Conservation (phyloP, 192 early-diverging fungal genomes). For the Fimicolochytrium jonesii region DNA sequence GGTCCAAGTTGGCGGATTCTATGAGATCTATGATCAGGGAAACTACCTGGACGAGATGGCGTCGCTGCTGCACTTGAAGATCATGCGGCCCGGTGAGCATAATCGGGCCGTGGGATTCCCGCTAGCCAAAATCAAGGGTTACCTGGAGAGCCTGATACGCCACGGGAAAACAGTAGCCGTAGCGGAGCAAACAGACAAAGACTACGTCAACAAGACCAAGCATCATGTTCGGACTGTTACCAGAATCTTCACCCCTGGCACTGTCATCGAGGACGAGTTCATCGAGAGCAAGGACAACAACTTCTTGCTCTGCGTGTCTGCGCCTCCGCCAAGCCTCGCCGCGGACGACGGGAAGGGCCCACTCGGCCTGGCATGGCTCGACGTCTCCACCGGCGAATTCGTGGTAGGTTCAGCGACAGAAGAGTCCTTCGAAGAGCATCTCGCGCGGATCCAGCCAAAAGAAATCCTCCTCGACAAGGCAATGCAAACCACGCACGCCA, state of each 20-base stretch:
- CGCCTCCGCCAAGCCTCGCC: background rate
- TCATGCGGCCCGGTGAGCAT: background rate
- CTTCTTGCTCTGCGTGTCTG: slow-evolving; percentile 65
- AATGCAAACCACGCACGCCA: background rate
- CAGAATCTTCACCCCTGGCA: slow-evolving; percentile 82
- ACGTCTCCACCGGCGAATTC: slow-evolving; percentile 89
- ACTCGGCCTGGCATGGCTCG: slow-evolving; percentile 82
- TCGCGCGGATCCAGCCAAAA: slow-evolving; percentile 78
- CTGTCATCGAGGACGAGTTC: slow-evolving; percentile 53
- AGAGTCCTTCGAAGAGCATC: slow-evolving; percentile 53
- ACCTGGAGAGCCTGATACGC: slow-evolving; percentile 29
- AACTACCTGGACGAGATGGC: slow-evolving; percentile 28
- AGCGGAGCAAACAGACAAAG: slow-evolving; percentile 33
- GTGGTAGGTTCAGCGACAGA: slow-evolving; percentile 54
- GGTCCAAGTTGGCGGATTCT: slow-evolving; percentile 51
- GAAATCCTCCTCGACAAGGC: slow-evolving; percentile 68
- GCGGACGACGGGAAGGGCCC: slow-evolving; percentile 20
- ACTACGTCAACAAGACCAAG: slow-evolving; percentile 21
- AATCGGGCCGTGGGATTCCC: slow-evolving; percentile 41
- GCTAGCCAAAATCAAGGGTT: slow-evolving; percentile 3
- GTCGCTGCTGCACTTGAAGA: slow-evolving; percentile 14
- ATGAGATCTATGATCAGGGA: slow-evolving; percentile 42
- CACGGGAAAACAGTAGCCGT: slow-evolving; percentile 43
- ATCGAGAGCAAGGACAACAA: slow-evolving; percentile 52
- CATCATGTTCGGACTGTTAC: slow-evolving; percentile 62